A percentile compares a stretch with the other conserved stretches of the same genome.
phyloP scores from a whole-genome alignment of 1,139 yeast species.

The Diutina sp. region DNA sequence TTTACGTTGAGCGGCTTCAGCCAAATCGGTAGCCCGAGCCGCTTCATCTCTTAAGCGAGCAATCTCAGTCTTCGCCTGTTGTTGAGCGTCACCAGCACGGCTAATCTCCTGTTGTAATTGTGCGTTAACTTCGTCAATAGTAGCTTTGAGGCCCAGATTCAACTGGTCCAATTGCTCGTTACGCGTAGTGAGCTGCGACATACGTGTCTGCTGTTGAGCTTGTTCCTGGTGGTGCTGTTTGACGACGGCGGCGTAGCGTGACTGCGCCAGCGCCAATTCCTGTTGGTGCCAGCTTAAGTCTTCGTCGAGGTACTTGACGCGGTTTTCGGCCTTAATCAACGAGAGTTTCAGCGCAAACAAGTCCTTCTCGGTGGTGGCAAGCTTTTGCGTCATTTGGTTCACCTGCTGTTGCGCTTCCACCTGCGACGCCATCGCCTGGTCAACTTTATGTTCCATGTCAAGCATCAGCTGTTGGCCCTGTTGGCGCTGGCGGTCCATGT shows the following conservation, averaged over 20 bases:
- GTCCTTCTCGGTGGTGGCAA: constrained; percentile 23
- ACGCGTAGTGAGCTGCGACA: constrained; percentile 18
- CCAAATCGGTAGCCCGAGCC: constrained; percentile 48
- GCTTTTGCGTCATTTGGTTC: constrained; percentile 23
- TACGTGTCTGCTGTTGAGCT: constrained; percentile 9
- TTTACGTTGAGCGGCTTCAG: constrained; percentile 44
- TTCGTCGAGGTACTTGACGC: constrained; percentile 18
- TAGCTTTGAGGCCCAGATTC: constrained; percentile 6
- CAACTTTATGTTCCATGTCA: constrained; percentile 40
- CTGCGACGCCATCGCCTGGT: constrained; percentile 32
- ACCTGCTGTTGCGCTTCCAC: constrained; percentile 31
- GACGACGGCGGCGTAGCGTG: constrained; percentile 24
- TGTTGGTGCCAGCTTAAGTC: constrained; percentile 37
- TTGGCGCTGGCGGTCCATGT: background rate
- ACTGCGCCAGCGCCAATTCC: constrained; percentile 28
- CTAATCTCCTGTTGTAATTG: constrained; percentile 35
- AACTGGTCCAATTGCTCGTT: constrained; percentile 15
- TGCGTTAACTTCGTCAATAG: constrained; percentile 17
- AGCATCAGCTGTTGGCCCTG: constrained; percentile 10
- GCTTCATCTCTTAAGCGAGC: constrained; percentile 52
- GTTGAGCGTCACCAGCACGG: constrained; percentile 17
- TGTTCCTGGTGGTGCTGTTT: constrained; percentile 28
- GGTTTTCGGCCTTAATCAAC: constrained; percentile 26
- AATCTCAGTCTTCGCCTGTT: constrained; percentile 21
- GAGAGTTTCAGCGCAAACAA: constrained; percentile 29